phyloP scores from a whole-genome alignment of 1,284 basidiomycete genomes.

The Lentinula novae-zelandiae region DNA sequence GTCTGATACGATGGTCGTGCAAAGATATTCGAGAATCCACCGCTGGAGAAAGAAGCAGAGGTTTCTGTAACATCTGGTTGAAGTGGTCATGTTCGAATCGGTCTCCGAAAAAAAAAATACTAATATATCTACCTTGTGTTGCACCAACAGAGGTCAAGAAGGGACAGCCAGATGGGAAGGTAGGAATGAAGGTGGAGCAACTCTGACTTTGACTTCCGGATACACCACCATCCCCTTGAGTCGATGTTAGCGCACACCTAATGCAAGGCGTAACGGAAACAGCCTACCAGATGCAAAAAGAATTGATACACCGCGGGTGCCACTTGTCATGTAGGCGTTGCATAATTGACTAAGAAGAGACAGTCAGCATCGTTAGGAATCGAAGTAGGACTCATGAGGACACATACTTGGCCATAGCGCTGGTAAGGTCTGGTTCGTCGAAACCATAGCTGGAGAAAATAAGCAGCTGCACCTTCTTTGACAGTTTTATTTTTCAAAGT shows the following conservation, averaged over 20 bases:
- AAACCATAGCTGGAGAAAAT: constrained; percentile 18
- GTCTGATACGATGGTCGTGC: constrained; percentile 32
- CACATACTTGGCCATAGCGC: constrained; percentile 22
- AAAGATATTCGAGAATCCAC: constrained; percentile 40
- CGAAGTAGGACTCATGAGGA: constrained; percentile 13
- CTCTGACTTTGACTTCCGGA: constrained; percentile 23
- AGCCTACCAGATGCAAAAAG: constrained; percentile 31
- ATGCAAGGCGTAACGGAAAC: neutral
- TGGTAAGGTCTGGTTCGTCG: constrained; percentile 23
- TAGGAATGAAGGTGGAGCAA: constrained; percentile 29
- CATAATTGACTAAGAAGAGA: constrained; percentile 28
- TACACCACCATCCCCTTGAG: constrained; percentile 31
- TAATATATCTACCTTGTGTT: constrained; percentile 17
- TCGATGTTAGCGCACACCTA: neutral
- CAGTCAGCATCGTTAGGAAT: neutral
- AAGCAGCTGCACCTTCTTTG: neutral
- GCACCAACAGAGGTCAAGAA: constrained; percentile 25
- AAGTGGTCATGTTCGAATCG: neutral
- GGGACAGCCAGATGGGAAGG: constrained; percentile 28
- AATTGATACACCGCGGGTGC: constrained; percentile 32
- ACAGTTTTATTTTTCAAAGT: too few species aligned
- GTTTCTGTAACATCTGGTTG: constrained; percentile 21
- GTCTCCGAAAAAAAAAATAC: neutral
- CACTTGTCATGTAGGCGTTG: constrained; percentile 30
- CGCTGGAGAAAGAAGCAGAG: constrained; percentile 31